Evolutionary conservation across 1,284 basidiomycete genomes (phyloP), one percentile per base, ranked within the genome.

Genomic region (Ganoderma meredithae): DNA sequence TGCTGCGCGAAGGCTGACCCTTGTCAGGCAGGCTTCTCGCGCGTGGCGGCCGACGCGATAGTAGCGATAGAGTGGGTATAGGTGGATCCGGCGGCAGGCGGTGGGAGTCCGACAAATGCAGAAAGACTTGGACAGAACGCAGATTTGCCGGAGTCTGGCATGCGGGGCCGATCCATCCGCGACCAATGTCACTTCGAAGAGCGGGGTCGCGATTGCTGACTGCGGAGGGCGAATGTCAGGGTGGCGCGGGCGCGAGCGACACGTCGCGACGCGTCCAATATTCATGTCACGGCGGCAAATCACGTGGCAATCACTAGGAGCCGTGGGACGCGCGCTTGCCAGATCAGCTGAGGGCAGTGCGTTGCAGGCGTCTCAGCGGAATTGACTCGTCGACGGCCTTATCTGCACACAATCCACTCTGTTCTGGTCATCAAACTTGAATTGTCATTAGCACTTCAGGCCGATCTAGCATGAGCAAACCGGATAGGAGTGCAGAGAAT

Each of bases 221-320:
- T 13, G 52, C 13, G 4, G 36, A 39, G 36, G 36, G 36, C 31
- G 31, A 31, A 31, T 31, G 31, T 31, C 31, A 31, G 31, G 31
- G 31, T 31, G 31, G 52, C 36, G 56, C 56, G 36, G 19, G 36
- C 22, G 17, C 7, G 15, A 12, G 22, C 27, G 43, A 65, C 64
- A 66, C 66, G 66, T 63, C 68, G 68, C 71, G 71, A 64, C 71
- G 71, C 71, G 71, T 68, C 59, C 60, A 60, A 61, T 62, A 17
- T 41, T 6, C n/a, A 44, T 44, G 17, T n/a, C 43, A 15, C 19
- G 58, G 61, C 27, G 22, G 8, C 2, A 19, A 22, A 22, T 70
- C 71, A 72, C 71, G 71, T 72, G 71, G 22, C 4, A 1, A 19
- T 64, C 61, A 52, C 65, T 53, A 44, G n/a, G 10, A 36, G 70